Evolutionary conservation across 208 protist genomes (phyloP), one percentile per base, ranked within the genome.

Genomic region (Trypanosoma conorhini): DNA sequence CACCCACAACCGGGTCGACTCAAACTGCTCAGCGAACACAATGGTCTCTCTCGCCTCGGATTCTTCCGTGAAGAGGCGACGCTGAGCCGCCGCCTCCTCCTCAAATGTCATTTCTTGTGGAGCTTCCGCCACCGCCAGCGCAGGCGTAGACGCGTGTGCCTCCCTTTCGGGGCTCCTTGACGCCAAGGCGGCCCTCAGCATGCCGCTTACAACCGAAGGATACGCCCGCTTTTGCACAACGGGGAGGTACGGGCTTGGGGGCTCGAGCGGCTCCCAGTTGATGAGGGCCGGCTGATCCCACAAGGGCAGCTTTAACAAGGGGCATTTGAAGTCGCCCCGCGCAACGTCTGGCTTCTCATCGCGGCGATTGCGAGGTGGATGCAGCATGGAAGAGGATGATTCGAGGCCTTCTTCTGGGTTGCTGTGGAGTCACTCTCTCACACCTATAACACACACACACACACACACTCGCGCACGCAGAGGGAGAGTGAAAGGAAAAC

Each of bases 181-280:
- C 19, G 19, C 26, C 62, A 51, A 40, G 31, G 21, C 42, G 51
- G 51, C 22, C 19, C 79, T 61, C 60, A 28, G n/a, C 24, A 85
- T 75, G 1, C 55, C 12, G 1, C 74, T 73, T 12, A 83, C 33
- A 30, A 88, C 71, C 22, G 78, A 82, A 10, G 59, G 46, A 58
- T 62, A 72, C 26, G 28, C 8, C 33, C 65, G 65, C 26, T 28
- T 60, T 50, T 24, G 64, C 28, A 71, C n/a, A 22, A 66, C 70
- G n/a, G 80, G 67, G 44, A 77, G 72, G 77, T 90, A 93, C 17
- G 88, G 88, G 64, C 88, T 93, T 26, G 88, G 88, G 12, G 88
- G 85, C 0, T 80, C 63, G 0, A 81, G 75, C 1, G 78, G 76
- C 24, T 76, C 66, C 65, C 33, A 72, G 15, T 71, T 72, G 42